These are phyloP conservation scores for Fabrea salina DNA, from an alignment of 169 alveolate species.

Conservation along the genomic window DNA sequence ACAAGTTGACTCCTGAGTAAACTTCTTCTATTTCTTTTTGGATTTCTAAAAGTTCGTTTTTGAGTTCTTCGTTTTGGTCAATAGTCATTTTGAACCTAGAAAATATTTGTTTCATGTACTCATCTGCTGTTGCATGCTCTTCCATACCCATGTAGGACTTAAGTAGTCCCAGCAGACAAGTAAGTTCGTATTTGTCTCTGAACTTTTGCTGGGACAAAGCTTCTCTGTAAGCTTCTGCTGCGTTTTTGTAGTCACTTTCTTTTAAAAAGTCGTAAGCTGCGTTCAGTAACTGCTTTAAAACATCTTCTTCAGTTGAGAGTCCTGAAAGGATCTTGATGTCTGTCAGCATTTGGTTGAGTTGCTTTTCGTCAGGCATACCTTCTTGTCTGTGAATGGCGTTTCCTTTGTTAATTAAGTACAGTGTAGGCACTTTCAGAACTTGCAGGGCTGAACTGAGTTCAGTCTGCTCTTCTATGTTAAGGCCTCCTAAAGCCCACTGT, in stretches of 20 bases:
- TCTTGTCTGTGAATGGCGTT: background rate
- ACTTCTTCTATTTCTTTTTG: no score
- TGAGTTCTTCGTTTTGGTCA: no score
- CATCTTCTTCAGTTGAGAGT: background rate
- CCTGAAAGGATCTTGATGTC: conserved; percentile 7
- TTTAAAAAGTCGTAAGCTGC: background rate
- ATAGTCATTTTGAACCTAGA: no score
- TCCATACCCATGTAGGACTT: background rate
- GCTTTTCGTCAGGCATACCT: conserved; percentile 5
- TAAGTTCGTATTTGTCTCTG: background rate
- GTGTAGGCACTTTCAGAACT: background rate
- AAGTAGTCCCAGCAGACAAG: background rate
- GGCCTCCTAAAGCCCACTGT: background rate
- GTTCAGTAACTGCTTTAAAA: background rate
- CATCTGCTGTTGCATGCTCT: background rate
- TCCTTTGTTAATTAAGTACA: background rate
- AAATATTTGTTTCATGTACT: background rate
- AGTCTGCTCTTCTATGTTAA: background rate
- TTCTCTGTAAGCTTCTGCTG: background rate
- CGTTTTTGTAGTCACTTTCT: background rate
- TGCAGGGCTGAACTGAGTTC: background rate
- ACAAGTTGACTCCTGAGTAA: no score
- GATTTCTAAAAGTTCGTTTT: no score
- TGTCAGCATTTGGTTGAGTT: background rate
- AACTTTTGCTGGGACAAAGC: background rate